These are phyloP conservation scores for Eutrema yunnanense DNA, from an alignment of 345 rosid species.

Conservation along the genomic window DNA sequence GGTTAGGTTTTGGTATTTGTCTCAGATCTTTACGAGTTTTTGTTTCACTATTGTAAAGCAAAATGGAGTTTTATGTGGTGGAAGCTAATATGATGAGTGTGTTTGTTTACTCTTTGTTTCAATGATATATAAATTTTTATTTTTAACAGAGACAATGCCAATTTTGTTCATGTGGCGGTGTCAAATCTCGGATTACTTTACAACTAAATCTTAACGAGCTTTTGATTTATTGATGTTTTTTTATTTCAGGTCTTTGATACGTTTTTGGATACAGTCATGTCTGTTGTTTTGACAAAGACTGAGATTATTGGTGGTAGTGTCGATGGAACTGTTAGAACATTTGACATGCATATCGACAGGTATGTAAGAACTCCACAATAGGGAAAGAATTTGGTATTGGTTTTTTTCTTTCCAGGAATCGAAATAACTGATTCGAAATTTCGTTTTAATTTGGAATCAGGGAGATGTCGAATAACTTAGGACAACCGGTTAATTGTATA, in stretches of 20 bases:
- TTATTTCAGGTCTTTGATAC: slow-evolving; percentile 68
- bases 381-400: too few species aligned
- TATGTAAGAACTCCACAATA: not conserved
- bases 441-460: too few species aligned
- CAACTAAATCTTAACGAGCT: not conserved
- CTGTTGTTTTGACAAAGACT: slow-evolving; percentile 83
- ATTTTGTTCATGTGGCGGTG: slow-evolving; percentile 67
- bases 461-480: too few species aligned
- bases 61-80: not conserved
- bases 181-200: not conserved
- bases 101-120: not conserved
- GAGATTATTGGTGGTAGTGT: slow-evolving; percentile 97
- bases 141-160: slow-evolving; percentile 64
- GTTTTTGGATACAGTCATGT: slow-evolving; percentile 88
- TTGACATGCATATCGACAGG: slow-evolving; percentile 93
- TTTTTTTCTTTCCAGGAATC: too few species aligned
- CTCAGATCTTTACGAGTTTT: too few species aligned
- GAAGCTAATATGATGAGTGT: not conserved
- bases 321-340: slow-evolving; percentile 94
- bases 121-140: not conserved
- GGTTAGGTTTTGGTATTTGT: too few species aligned
- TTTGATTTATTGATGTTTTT: not conserved
- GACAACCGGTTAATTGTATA: too few species aligned
- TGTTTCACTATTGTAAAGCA: too few species aligned
- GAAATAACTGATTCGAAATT: too few species aligned